Percentiles rank a stretch among this genome's conserved stretches.
Evolutionary conservation across 345 rosid genomes (phyloP).

Genomic region (Erysimum cheiranthoides): DNA sequence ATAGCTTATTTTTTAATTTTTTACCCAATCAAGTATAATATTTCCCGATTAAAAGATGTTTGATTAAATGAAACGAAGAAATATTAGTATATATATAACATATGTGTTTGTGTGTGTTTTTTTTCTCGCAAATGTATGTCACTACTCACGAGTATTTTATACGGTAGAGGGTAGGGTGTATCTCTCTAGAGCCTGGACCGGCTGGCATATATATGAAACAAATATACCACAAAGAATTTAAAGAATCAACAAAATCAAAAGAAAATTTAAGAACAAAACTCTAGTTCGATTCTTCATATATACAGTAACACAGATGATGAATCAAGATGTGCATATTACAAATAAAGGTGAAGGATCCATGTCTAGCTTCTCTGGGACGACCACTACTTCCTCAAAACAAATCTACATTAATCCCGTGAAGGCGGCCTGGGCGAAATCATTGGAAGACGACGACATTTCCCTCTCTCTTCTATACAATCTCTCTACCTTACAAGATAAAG

Average conservation of each 20-base stretch:
- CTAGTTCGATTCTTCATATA: slow-evolving; percentile 16
- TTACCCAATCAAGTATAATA: not conserved
- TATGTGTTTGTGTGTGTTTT: not conserved
- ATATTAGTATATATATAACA: not conserved
- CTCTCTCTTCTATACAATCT: slow-evolving; percentile 62
- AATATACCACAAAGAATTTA: slow-evolving; percentile 5
- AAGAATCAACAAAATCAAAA: not conserved
- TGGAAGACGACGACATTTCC: slow-evolving; percentile 39
- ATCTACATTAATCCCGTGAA: slow-evolving; percentile 18
- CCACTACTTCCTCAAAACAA: slow-evolving; percentile 34
- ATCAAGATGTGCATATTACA: slow-evolving; percentile 41
- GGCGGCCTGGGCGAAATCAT: slow-evolving; percentile 17
- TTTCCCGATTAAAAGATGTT: not conserved
- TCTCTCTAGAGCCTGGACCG: not conserved
- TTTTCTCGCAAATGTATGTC: slow-evolving; percentile 5
- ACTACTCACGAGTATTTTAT: slow-evolving; percentile 29
- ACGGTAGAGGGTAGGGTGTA: slow-evolving; percentile 34
- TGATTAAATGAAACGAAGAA: not conserved
- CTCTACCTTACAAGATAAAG: slow-evolving; percentile 66
- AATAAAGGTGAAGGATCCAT: slow-evolving; percentile 40
- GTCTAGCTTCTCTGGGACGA: slow-evolving; percentile 32
- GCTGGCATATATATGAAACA: slow-evolving; percentile 30
- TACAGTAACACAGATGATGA: slow-evolving; percentile 45
- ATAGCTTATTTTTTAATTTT: not conserved
- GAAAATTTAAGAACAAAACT: slow-evolving; percentile 7